phyloP scores from a whole-genome alignment of 176 grass and related monocot species.

The Triticum monococcum region DNA sequence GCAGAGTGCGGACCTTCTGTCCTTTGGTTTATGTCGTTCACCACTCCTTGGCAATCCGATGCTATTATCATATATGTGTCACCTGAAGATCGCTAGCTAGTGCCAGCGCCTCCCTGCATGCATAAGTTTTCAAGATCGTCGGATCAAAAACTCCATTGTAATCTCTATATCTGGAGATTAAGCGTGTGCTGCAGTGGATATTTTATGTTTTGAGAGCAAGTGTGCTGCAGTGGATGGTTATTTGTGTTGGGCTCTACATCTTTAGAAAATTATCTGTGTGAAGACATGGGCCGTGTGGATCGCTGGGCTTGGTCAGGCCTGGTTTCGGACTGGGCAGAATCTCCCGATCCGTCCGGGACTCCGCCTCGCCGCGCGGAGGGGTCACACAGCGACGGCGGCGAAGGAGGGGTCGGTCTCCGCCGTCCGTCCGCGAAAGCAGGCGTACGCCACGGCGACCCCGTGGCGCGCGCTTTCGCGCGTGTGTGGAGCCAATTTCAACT shows the following conservation, averaged over 20 bases:
- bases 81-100: no score
- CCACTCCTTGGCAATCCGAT: no score
- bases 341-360: neutral
- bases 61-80: no score
- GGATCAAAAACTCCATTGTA: no score
- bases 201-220: no score
- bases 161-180: no score
- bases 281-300: neutral
- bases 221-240: neutral
- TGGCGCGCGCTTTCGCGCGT: neutral
- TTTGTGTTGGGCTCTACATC: neutral
- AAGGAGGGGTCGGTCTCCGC: neutral
- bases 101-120: no score
- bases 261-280: neutral
- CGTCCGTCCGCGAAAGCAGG: neutral
- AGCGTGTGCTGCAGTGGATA: no score
- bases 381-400: slow-evolving; percentile 26
- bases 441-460: neutral
- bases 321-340: neutral
- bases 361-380: slow-evolving; percentile 5
- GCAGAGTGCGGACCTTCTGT: no score
- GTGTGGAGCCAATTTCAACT: neutral
- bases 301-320: neutral
- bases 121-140: no score
- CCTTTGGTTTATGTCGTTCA: no score